Evolutionary conservation across 164 flowering plant species (phyloP).

Genomic region (Piper betle): DNA sequence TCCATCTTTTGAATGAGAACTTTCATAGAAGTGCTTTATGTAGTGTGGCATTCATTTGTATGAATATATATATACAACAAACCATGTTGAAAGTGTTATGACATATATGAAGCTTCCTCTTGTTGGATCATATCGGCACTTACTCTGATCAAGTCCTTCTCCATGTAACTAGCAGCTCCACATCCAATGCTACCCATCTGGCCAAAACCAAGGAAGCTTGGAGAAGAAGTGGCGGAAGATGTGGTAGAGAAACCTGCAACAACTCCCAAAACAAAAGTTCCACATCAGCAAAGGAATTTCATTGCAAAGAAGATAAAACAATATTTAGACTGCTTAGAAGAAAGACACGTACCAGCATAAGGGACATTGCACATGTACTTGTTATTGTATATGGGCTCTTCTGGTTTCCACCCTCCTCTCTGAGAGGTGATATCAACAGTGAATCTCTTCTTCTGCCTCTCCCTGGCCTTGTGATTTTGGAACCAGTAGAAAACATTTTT

Average conservation of each 20-base stretch:
- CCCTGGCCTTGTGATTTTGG: conserved; percentile 95
- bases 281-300: neutral
- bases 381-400: conserved; percentile 7
- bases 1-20: neutral
- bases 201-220: conserved; percentile 28
- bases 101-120: neutral
- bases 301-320: neutral
- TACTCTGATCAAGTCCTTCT: conserved; percentile 68
- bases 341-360: conserved; percentile 5
- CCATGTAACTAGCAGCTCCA: conserved; percentile 54
- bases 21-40: neutral
- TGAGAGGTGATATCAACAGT: conserved; percentile 28
- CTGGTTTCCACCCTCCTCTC: conserved; percentile 15
- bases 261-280: conserved; percentile 1
- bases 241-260: conserved; percentile 25
- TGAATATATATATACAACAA: neutral
- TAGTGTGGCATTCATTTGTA: neutral
- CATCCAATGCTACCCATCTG: conserved; percentile 45
- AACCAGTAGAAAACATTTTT: conserved; percentile 99
- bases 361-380: conserved; percentile 16
- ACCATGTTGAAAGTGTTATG: no score
- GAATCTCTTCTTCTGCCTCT: conserved; percentile 80
- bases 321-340: neutral
- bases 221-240: conserved; percentile 21
- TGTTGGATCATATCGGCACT: conserved; percentile 6